These are phyloP conservation scores for Teunomyces panamensis DNA, from an alignment of 805 yeast species.

Conservation along the genomic window DNA sequence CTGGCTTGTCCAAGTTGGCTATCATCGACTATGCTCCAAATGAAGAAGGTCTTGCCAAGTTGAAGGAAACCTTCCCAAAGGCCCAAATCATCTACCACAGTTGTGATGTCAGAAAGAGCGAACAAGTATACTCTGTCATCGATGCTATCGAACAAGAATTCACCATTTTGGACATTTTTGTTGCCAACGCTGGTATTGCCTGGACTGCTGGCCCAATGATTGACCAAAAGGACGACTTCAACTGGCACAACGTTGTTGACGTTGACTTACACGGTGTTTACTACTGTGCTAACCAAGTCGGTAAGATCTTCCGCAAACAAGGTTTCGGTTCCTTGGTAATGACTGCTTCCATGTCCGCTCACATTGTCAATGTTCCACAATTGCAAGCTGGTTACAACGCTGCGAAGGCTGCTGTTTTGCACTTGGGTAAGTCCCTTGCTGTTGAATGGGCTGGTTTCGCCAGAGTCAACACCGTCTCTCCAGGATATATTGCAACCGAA, in stretches of 20 bases:
- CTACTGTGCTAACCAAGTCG: conserved; percentile 74
- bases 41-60: conserved; percentile 24
- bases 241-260: conserved; percentile 71
- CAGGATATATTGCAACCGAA: conserved; percentile 83
- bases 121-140: conserved; percentile 34
- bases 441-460: conserved; percentile 86
- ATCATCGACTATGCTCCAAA: conserved; percentile 37
- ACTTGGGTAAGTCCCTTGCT: conserved; percentile 73
- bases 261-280: conserved; percentile 79
- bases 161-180: conserved; percentile 39
- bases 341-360: conserved; percentile 90
- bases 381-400: conserved; percentile 83
- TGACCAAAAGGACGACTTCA: conserved; percentile 46
- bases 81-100: conserved; percentile 29
- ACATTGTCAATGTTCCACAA: conserved; percentile 83
- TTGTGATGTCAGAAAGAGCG: conserved; percentile 40
- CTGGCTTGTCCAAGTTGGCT: conserved; percentile 34
- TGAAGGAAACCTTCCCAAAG: conserved; percentile 29
- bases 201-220: conserved; percentile 44
- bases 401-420: conserved; percentile 80
- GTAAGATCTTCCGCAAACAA: conserved; percentile 68
- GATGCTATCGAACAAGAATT: conserved; percentile 29
- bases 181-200: conserved; percentile 49
- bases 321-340: conserved; percentile 75
- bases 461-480: conserved; percentile 78